Evolutionary conservation across 495 filamentous ascomycete species (phyloP).

Genomic region (Hypoxylon perforatum): DNA sequence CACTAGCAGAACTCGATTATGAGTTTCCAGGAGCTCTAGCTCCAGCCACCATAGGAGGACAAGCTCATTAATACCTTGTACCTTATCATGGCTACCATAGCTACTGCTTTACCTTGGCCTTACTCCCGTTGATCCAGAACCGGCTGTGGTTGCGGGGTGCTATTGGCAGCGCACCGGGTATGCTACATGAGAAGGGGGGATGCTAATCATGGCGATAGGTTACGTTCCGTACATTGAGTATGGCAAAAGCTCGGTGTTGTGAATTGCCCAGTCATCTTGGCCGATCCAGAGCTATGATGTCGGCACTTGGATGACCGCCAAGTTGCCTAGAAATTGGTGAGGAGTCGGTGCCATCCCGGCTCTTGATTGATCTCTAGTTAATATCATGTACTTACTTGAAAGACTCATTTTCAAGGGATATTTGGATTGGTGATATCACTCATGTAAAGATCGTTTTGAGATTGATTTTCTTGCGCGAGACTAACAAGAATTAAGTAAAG

Average conservation of each 20-base stretch:
- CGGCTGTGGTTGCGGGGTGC: slow-evolving; percentile 23
- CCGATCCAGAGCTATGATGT: not conserved
- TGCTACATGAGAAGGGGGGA: slow-evolving; percentile 9
- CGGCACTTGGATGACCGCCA: slow-evolving; percentile 26
- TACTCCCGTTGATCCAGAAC: slow-evolving; percentile 1
- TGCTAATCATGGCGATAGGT: slow-evolving; percentile 20
- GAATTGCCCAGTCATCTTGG: slow-evolving; percentile 6
- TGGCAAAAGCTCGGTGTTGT: slow-evolving; percentile 6
- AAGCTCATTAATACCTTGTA: slow-evolving; percentile 23
- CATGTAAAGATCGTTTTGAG: not conserved
- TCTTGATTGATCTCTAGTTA: not conserved
- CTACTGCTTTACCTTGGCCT: not conserved
- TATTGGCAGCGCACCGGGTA: not conserved
- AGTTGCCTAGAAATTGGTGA: slow-evolving; percentile 6
- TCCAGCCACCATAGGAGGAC: not conserved
- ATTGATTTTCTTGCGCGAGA: not conserved
- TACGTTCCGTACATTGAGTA: not conserved
- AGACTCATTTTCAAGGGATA: too few relatives aligned
- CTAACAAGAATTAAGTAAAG: too few relatives aligned
- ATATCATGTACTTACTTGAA: too few relatives aligned
- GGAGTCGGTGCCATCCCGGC: not conserved
- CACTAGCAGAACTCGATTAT: not conserved
- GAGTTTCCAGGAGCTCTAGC: not conserved
- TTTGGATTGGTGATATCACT: not conserved
- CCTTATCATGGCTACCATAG: not conserved